Evolutionary conservation across 108 stramenopile species (phyloP).

Genomic region (Nannochloropsis gaditana): DNA sequence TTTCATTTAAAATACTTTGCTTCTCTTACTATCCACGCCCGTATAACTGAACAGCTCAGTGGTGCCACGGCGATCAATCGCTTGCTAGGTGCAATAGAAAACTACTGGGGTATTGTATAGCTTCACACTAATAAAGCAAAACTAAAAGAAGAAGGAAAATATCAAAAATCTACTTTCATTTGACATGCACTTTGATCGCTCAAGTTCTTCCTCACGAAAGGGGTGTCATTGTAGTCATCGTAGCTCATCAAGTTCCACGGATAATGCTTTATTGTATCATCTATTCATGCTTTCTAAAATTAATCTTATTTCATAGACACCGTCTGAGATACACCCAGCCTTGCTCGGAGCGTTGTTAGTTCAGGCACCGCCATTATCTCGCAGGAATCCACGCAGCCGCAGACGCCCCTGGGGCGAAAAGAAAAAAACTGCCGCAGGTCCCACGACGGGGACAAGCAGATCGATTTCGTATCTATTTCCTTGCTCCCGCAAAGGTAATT

Average conservation of each 20-base stretch:
- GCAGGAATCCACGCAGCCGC: slow-evolving; percentile 17
- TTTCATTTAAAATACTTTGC: neutral
- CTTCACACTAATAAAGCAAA: neutral
- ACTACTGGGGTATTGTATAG: slow-evolving; percentile 86
- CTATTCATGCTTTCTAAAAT: neutral
- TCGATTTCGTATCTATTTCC: neutral
- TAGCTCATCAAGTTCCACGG: too few species aligned
- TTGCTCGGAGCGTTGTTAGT: too few species aligned
- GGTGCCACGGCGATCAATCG: slow-evolving; percentile 85
- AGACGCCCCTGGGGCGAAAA: neutral
- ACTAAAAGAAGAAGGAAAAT: neutral
- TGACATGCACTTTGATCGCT: neutral
- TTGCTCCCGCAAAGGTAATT: neutral
- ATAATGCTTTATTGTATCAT: too few species aligned
- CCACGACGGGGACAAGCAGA: neutral
- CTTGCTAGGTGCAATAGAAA: slow-evolving; percentile 81
- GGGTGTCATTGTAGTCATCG: too few species aligned
- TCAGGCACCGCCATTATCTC: neutral
- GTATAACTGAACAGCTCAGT: slow-evolving; percentile 51
- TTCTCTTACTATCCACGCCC: neutral
- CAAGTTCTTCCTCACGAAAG: too few species aligned
- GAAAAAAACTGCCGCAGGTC: neutral
- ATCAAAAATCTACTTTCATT: neutral
- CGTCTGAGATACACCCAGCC: too few species aligned
- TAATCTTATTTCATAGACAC: neutral